Percentiles rank a stretch among this genome's conserved stretches.
Evolutionary conservation across 148 eudicot genomes (phyloP).

Genomic region (Heliamphora exappendiculata): DNA sequence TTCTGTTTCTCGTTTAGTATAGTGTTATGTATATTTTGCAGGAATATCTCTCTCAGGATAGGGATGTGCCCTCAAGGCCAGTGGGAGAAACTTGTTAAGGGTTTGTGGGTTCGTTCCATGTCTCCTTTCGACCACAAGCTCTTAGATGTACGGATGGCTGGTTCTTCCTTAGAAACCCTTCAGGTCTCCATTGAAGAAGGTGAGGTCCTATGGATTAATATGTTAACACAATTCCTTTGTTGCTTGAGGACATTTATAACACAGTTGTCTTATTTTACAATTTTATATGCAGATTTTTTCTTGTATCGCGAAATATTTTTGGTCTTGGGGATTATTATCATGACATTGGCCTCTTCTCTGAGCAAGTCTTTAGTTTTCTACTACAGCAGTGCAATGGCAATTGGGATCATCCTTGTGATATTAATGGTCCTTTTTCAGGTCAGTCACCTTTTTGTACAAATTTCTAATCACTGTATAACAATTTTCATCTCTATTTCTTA

Average conservation of each 20-base stretch:
- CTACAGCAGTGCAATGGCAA: slow-evolving; percentile 87
- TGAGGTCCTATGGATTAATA: slow-evolving; percentile 19
- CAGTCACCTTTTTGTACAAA: background rate
- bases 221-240: background rate
- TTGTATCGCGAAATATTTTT: slow-evolving; percentile 59
- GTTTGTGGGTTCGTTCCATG: slow-evolving; percentile 68
- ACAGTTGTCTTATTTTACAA: background rate
- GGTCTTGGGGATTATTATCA: slow-evolving; percentile 48
- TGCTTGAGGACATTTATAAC: background rate
- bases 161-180: slow-evolving; percentile 42
- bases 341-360: slow-evolving; percentile 56
- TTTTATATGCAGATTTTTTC: slow-evolving; percentile 53
- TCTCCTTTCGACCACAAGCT: slow-evolving; percentile 86
- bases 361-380: slow-evolving; percentile 79
- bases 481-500: background rate
- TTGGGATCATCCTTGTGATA: slow-evolving; percentile 78
- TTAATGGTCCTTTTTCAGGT: slow-evolving; percentile 91
- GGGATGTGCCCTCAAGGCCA: slow-evolving; percentile 84
- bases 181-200: slow-evolving; percentile 66
- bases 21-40: slow-evolving; percentile 20
- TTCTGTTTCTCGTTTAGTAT: background rate
- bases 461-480: background rate
- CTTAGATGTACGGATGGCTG: slow-evolving; percentile 52
- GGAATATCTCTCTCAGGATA: slow-evolving; percentile 69
- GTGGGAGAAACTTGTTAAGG: slow-evolving; percentile 71